A percentile compares a stretch with the other conserved stretches of the same genome.
Conservation (phyloP, 1,284 basidiomycete species). For the Coniophora puteana region DNA sequence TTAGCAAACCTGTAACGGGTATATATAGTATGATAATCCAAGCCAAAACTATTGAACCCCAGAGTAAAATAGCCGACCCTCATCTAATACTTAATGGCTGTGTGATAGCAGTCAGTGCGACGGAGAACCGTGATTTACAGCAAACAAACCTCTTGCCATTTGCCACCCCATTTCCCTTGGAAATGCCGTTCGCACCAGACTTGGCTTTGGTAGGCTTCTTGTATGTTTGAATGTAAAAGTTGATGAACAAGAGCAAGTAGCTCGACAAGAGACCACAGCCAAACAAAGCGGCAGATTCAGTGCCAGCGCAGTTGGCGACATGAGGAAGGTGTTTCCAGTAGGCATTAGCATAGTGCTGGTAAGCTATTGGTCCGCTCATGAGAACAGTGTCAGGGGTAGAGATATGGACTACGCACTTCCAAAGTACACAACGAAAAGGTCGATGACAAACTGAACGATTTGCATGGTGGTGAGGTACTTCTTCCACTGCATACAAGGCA, state of each 20-base stretch:
- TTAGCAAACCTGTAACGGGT: no score
- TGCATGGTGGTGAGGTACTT: conserved; percentile 95
- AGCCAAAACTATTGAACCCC: no score
- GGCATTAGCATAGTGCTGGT: conserved; percentile 73
- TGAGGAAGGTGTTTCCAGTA: conserved; percentile 67
- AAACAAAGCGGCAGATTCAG: conserved; percentile 84
- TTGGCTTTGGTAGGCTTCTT: conserved; percentile 54
- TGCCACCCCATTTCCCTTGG: conserved; percentile 33
- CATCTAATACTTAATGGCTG: no score
- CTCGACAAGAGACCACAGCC: conserved; percentile 87
- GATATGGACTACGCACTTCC: conserved; percentile 65
- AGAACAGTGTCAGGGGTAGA: conserved; percentile 9
- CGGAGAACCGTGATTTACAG: no score
- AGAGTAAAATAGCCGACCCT: no score
- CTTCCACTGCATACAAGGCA: conserved; percentile 83
- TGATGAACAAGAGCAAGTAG: conserved; percentile 91
- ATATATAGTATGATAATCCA: no score
- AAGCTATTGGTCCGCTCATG: conserved; percentile 54
- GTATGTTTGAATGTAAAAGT: conserved; percentile 85
- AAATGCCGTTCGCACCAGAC: conserved; percentile 28
- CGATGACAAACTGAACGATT: conserved; percentile 93
- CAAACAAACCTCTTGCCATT: conserved; percentile 36
- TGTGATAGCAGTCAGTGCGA: no score
- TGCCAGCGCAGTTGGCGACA: conserved; percentile 83
- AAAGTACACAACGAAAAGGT: conserved; percentile 88